These are phyloP conservation scores for Pinus tabuliformis DNA, from an alignment of 75 land plant genomes.

Conservation along the genomic window DNA sequence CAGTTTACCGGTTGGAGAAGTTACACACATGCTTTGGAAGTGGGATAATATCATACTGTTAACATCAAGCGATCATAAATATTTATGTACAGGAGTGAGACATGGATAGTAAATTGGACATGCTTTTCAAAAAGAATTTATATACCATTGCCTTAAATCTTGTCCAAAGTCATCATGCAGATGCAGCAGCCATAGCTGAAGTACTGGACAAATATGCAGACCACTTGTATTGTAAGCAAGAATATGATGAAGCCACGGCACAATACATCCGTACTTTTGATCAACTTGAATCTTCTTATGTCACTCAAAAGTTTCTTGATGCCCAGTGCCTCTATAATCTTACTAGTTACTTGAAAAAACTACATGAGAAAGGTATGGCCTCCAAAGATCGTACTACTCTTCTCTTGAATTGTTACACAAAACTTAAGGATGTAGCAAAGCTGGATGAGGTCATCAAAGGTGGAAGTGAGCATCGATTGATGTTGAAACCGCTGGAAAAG, in stretches of 20 bases:
- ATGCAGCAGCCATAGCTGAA: slow-evolving; percentile 90
- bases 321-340: slow-evolving; percentile 92
- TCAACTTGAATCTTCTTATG: slow-evolving; percentile 93
- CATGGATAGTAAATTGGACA: slow-evolving; percentile 96
- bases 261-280: slow-evolving; percentile 92
- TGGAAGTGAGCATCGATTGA: slow-evolving; percentile 84
- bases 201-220: slow-evolving; percentile 93
- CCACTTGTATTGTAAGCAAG: slow-evolving; percentile 85
- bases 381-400: slow-evolving; percentile 98
- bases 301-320: slow-evolving; percentile 95
- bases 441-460: slow-evolving; percentile 79
- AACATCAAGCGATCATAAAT: slow-evolving; percentile 71
- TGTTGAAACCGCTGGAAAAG: slow-evolving; percentile 93
- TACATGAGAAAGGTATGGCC: slow-evolving; percentile 92
- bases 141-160: slow-evolving; percentile 90
- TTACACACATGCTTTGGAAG: slow-evolving; percentile 84
- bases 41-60: slow-evolving; percentile 88
- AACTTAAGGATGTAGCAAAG: slow-evolving; percentile 90
- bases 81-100: slow-evolving; percentile 80
- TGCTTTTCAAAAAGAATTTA: slow-evolving; percentile 88
- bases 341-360: slow-evolving; percentile 86
- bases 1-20: slow-evolving; percentile 75
- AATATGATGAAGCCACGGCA: slow-evolving; percentile 92
- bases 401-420: slow-evolving; percentile 91
- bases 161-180: slow-evolving; percentile 91